Evolutionary conservation across 2,329 filamentous ascomycete species (phyloP), one percentile per base, ranked within the genome.

Genomic region (Aulographum hederae): DNA sequence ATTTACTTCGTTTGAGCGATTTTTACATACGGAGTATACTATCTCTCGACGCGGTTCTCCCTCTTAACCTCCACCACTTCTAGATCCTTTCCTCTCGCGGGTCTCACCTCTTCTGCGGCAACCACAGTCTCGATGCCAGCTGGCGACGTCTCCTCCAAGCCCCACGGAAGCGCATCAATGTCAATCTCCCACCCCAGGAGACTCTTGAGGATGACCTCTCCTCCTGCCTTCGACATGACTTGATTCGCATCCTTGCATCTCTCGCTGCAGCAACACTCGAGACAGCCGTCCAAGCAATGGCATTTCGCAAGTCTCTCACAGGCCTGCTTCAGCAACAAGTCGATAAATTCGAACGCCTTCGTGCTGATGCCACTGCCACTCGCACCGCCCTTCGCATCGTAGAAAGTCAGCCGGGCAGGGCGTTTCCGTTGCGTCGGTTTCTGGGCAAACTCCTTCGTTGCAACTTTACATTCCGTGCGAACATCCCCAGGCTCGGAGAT

Each of bases 331-430:
- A 95, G 63, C 20, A 95, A 57, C 20, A 77, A 50, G 44, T 93
- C 82, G 14, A 93, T 64, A 46, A 92, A 91, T 45, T 95, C 86
- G 45, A 95, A 95, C 0, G 84, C 86, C 48, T 93, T 94, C 25
- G 77, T 79, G 38, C 78, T 82, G 42, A 94, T 91, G 0, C 89
- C 89, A 0, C 72, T 78, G 0, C 86, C 86, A 27, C 70, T 68
- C 0, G 78, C 67, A 0, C 86, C 86, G 5, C 89, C 89, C 53
- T 92, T 93, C 3, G 82, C 77, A 49, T 95, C 89, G 53, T 95
- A 98, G 46, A 98, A 93, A 0, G 82, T 93, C 30, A 98, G 56
- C 1, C 89, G 63, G 0, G 84, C 89, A 0, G 86, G 89, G 3
- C 89, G 66, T 54, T 93, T 93, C 18, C 85, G 67, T 18, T 59